Base-by-base conservation (phyloP, 495 filamentous ascomycete genomes). In the Schizothecium vesticola region DNA sequence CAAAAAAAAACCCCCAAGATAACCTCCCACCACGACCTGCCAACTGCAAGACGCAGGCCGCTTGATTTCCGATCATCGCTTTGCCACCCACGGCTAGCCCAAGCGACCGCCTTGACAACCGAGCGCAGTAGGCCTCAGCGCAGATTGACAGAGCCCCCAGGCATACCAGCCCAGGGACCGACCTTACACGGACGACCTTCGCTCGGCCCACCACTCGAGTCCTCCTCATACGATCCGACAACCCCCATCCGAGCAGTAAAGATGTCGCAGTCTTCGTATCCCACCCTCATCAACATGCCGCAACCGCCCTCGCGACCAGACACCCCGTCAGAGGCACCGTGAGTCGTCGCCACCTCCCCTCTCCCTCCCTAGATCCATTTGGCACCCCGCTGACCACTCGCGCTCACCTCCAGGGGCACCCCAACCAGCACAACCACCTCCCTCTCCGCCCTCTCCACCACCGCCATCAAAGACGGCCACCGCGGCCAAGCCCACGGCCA, bases 251-350 rank as follows among this genome's bases (percentile, higher is more conserved):
- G 43, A 72, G 59, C 67, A 59, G 26, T 21, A 21, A 65, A 28
- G 19, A 81, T 82, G 79, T 79, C 80, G 59, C 80, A 80, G 65
- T 69, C 74, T 61, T 67, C 79, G 16, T 76, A 75, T 60, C 90
- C 89, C 3, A 95, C 91, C 64, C 80, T 96, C 69, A 92, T 96
- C 81, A 92, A 94, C 75, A 85, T 96, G 57, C 93, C 93, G 31
- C 91, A 91, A 66, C 89, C 92, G 59, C 90, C 91, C 10, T 92
- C 91, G 28, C 90, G 92, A 67, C 90, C 92, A 24, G 91, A 90
- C 67, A 97, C 93, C n/a, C 93, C 93, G 28, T 92, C 91, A 10
- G 93, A 96, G 67, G 89, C 92, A 81, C 92, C 92, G 93, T 96
- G 86, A 84, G 92, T n/a, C 2, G 36, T 83, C 63, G 43, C 31